Percentiles rank a stretch among this genome's conserved stretches.
Conservation (phyloP, 495 filamentous ascomycete species). For the Aspergillus biplanus region DNA sequence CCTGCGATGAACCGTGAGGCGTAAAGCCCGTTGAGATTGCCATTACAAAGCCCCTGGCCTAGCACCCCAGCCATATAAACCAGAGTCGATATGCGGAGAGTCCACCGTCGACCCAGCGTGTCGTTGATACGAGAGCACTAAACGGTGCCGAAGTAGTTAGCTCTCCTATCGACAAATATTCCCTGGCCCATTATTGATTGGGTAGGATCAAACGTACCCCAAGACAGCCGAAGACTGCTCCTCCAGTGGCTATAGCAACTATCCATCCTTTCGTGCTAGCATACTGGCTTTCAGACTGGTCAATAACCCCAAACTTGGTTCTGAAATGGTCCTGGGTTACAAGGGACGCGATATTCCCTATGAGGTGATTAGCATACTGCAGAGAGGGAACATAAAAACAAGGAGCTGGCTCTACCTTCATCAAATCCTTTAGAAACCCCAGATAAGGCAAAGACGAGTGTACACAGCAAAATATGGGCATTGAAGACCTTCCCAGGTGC, state of each 20-base stretch:
- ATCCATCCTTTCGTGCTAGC: constrained; percentile 56
- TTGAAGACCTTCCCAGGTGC: constrained; percentile 29
- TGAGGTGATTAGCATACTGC: not conserved
- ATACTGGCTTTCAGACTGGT: constrained; percentile 55
- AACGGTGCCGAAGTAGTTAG: too few species aligned
- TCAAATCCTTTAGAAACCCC: constrained; percentile 31
- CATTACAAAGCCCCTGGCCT: constrained; percentile 57
- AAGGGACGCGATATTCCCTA: constrained; percentile 30
- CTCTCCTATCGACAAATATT: not conserved
- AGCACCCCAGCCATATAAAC: constrained; percentile 62
- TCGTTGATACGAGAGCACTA: constrained; percentile 30
- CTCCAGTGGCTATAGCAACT: constrained; percentile 65
- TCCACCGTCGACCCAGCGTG: constrained; percentile 36
- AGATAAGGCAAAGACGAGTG: constrained; percentile 27
- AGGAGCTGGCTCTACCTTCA: constrained; percentile 12
- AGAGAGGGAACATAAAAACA: not conserved
- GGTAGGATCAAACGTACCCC: constrained; percentile 19
- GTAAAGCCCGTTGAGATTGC: constrained; percentile 52
- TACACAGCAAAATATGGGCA: constrained; percentile 25
- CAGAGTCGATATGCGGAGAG: constrained; percentile 48
- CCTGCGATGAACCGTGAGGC: constrained; percentile 56
- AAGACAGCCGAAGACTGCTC: constrained; percentile 42
- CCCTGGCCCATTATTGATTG: not conserved
- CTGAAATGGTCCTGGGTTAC: constrained; percentile 24
- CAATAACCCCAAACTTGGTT: constrained; percentile 48